Evolutionary conservation across 164 flowering plant species (phyloP).

Genomic region (Tetrastigma voinierianum): DNA sequence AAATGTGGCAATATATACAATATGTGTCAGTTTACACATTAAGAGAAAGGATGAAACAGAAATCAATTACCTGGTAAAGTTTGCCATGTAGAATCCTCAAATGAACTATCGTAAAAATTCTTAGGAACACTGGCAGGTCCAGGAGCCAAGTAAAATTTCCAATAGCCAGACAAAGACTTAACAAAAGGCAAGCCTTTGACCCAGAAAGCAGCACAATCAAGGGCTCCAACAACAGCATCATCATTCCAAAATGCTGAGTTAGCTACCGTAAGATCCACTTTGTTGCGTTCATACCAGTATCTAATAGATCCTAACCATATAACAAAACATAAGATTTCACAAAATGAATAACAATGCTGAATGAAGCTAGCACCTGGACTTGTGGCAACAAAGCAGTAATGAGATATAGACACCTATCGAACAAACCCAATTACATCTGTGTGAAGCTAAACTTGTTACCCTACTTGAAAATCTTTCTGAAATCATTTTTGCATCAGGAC

Average conservation of each 20-base stretch:
- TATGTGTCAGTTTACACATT: too few relatives aligned
- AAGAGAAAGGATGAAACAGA: not conserved
- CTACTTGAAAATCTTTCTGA: too few relatives aligned
- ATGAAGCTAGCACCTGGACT: not conserved
- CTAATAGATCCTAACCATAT: constrained; percentile 63
- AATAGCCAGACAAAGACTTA: constrained; percentile 79
- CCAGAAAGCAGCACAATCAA: constrained; percentile 82
- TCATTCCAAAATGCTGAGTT: constrained; percentile 84
- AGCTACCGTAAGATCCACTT: constrained; percentile 61
- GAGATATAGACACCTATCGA: too few relatives aligned
- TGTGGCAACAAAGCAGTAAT: not conserved
- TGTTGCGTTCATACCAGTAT: constrained; percentile 83
- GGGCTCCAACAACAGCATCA: constrained; percentile 73
- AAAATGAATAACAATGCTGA: not conserved
- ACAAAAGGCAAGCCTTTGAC: constrained; percentile 82
- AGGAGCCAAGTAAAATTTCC: constrained; percentile 82
- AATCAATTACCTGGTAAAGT: constrained; percentile 63
- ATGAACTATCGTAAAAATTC: constrained; percentile 52
- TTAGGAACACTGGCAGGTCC: constrained; percentile 52
- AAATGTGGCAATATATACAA: too few relatives aligned
- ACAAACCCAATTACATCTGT: not conserved
- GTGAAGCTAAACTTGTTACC: not conserved
- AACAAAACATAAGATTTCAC: constrained; percentile 5
- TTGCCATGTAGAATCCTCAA: constrained; percentile 75
- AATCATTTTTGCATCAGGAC: too few relatives aligned